phyloP scores from a whole-genome alignment of 2,329 filamentous ascomycete genomes.

The Venturia effusa region DNA sequence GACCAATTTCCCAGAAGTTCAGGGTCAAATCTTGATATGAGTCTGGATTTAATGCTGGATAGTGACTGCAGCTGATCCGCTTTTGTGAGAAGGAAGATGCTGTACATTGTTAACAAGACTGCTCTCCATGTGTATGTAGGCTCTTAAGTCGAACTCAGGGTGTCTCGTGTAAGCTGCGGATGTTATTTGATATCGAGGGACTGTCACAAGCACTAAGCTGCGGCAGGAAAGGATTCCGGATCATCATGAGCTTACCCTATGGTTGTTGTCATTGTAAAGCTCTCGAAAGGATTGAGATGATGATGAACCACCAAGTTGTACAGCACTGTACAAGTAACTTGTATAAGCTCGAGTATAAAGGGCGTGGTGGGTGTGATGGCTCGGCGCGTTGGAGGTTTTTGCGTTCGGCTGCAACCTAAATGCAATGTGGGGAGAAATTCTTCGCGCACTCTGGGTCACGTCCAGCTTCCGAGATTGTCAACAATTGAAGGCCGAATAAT shows the following conservation, averaged over 20 bases:
- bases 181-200: not conserved
- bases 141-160: not conserved
- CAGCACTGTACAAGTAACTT: too few species aligned
- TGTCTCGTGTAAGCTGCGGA: not conserved
- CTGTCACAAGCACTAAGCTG: not conserved
- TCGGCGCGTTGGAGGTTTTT: too few species aligned
- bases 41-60: not conserved
- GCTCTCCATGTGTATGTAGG: too few species aligned
- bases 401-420: not conserved
- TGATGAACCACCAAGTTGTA: too few species aligned
- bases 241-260: not conserved
- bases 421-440: not conserved
- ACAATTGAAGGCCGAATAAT: not conserved
- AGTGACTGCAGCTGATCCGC: not conserved
- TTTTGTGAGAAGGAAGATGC: not conserved
- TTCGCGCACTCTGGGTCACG: not conserved
- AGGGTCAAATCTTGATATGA: not conserved
- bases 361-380: not conserved
- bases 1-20: not conserved
- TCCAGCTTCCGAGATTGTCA: not conserved
- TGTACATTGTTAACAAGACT: too few species aligned
- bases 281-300: not conserved
- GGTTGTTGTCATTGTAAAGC: not conserved
- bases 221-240: not conserved
- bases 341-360: not conserved